phyloP scores from a whole-genome alignment of 2,329 filamentous ascomycete genomes.

The Xylaria sp. region DNA sequence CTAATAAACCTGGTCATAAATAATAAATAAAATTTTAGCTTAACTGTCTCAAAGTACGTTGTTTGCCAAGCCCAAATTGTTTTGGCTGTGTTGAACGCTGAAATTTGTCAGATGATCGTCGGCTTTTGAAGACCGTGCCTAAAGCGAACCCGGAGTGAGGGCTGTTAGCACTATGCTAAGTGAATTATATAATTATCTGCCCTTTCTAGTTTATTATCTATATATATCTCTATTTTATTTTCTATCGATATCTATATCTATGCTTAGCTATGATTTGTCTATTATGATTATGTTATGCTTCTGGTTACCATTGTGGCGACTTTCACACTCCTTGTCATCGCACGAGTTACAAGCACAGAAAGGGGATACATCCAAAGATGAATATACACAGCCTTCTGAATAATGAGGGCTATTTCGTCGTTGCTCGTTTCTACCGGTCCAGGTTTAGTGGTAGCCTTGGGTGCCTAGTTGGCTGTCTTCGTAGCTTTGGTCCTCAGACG shows the following conservation, averaged over 20 bases:
- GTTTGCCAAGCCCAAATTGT: too few relatives aligned
- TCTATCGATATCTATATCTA: neutral
- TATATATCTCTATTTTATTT: neutral
- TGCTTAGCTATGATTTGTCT: neutral
- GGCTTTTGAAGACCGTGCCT: too few relatives aligned
- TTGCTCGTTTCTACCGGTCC: neutral
- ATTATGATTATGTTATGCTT: neutral
- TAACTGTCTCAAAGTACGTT: too few relatives aligned
- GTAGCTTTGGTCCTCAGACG: constrained; percentile 27
- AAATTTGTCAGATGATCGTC: too few relatives aligned
- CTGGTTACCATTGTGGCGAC: too few relatives aligned
- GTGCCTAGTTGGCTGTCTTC: constrained; percentile 20
- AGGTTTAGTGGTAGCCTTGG: neutral
- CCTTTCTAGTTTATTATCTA: neutral
- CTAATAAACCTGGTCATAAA: too few relatives aligned
- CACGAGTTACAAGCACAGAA: neutral
- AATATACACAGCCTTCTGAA: neutral
- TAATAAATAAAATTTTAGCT: too few relatives aligned
- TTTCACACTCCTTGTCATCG: neutral
- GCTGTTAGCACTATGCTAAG: neutral
- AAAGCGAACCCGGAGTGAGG: too few relatives aligned
- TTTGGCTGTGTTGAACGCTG: too few relatives aligned
- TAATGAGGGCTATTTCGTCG: too few relatives aligned
- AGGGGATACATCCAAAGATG: neutral
- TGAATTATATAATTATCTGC: neutral